Evolutionary conservation across 345 rosid genomes (phyloP).

Genomic region (Populus euphratica): DNA sequence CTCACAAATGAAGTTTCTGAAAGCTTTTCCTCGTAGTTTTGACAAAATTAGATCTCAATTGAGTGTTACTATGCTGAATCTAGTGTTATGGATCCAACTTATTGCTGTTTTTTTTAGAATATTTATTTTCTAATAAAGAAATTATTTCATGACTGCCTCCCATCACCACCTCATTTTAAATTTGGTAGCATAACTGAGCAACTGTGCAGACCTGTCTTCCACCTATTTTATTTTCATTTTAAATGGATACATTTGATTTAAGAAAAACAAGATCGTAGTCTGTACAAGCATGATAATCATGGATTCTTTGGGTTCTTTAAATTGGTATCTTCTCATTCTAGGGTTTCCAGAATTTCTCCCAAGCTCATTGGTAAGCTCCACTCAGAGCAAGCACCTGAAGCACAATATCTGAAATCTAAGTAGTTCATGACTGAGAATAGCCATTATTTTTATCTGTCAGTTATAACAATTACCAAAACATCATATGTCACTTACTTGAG

Average conservation of each 20-base stretch:
- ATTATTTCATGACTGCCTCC: not conserved
- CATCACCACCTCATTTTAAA: not conserved
- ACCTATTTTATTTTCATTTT: not conserved
- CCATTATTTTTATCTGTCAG: not conserved
- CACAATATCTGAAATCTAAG: not conserved
- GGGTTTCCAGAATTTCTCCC: not conserved
- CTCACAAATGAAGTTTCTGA: conserved; percentile 41
- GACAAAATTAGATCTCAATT: not conserved
- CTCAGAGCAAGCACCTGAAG: not conserved
- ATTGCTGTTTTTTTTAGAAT: not conserved
- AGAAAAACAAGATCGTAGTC: not conserved
- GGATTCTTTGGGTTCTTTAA: not conserved
- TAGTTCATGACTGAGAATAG: not conserved
- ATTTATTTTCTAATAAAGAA: not conserved
- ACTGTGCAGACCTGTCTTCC: not conserved
- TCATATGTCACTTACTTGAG: not conserved
- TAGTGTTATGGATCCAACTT: not conserved
- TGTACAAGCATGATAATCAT: not conserved
- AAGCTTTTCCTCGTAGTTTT: not conserved
- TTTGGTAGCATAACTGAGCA: not conserved
- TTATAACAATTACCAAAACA: not conserved
- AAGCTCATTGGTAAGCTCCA: not conserved
- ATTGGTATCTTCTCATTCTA: not conserved
- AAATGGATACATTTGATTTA: not conserved
- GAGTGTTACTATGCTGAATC: not conserved